A percentile compares a stretch with the other conserved stretches of the same genome.
phyloP scores from a whole-genome alignment of 257 asterid species.

The Ocimum tenuiflorum region DNA sequence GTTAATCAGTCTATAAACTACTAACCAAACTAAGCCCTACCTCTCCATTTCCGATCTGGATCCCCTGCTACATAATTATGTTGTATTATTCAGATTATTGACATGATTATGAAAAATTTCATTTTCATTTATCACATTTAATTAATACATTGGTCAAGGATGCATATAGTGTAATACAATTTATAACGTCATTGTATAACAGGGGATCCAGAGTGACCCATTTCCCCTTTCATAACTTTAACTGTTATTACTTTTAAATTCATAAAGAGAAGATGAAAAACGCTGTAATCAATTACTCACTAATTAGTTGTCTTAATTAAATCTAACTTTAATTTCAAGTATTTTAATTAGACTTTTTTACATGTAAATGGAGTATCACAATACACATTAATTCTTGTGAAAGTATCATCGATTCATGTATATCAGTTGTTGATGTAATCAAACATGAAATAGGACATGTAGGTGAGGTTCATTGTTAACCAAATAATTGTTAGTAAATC shows the following conservation, averaged over 20 bases:
- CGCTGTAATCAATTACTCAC: not conserved
- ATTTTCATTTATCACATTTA: no score
- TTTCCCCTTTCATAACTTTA: not conserved
- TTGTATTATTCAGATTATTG: no score
- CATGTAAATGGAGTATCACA: not conserved
- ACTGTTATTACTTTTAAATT: no score
- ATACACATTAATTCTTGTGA: not conserved
- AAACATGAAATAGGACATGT: no score
- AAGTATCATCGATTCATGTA: no score
- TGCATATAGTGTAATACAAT: no score
- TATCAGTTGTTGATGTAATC: no score
- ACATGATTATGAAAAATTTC: no score
- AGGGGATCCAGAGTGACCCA: no score
- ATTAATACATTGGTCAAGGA: no score
- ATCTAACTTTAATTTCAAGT: not conserved
- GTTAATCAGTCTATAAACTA: constrained; percentile 17
- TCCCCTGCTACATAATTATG: no score
- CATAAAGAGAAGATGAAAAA: not conserved
- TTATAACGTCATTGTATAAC: no score
- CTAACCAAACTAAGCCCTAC: not conserved
- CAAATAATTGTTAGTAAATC: constrained; percentile 4
- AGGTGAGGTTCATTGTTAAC: not conserved
- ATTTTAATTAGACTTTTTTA: not conserved
- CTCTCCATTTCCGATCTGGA: not conserved
- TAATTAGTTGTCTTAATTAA: not conserved